Evolutionary conservation across 345 rosid genomes (phyloP).

Genomic region (Melastoma malabathricum): DNA sequence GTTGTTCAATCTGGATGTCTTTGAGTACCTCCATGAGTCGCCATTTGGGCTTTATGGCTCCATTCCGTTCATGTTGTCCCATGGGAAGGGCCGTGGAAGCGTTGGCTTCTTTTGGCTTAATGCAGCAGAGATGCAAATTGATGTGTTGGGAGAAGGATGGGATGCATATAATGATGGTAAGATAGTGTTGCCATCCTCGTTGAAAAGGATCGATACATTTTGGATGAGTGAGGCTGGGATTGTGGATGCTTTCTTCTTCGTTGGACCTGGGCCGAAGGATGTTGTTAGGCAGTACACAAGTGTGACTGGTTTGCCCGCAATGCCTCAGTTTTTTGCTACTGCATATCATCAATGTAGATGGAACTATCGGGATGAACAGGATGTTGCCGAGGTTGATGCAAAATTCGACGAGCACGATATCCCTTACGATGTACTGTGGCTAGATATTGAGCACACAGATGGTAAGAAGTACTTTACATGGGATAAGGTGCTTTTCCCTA

Average conservation of each 20-base stretch:
- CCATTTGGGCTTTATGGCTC: constrained; percentile 96
- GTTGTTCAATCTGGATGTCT: constrained; percentile 84
- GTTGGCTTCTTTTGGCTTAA: constrained; percentile 94
- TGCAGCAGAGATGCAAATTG: constrained; percentile 99
- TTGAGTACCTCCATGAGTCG: constrained; percentile 76
- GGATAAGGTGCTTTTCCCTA: constrained; percentile 69
- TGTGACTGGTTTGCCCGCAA: constrained; percentile 71
- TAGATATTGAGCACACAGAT: constrained; percentile 94
- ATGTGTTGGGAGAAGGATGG: constrained; percentile 85
- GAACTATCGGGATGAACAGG: constrained; percentile 99
- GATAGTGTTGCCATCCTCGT: constrained; percentile 42
- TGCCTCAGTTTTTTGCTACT: constrained; percentile 85
- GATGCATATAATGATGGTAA: constrained; percentile 45
- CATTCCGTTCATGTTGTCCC: constrained; percentile 85
- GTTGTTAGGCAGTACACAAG: constrained; percentile 71
- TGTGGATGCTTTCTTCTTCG: constrained; percentile 84
- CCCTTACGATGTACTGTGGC: constrained; percentile 97
- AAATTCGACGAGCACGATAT: constrained; percentile 94
- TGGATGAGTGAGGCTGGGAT: constrained; percentile 99
- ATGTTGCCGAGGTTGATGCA: constrained; percentile 84
- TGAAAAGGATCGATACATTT: constrained; percentile 58
- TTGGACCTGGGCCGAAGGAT: constrained; percentile 83
- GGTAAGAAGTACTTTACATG: constrained; percentile 92
- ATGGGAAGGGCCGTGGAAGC: constrained; percentile 57
- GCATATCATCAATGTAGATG: constrained; percentile 98